Conservation (phyloP, 2,329 filamentous ascomycete genomes). For the Hymenoscyphus fraxineus region DNA sequence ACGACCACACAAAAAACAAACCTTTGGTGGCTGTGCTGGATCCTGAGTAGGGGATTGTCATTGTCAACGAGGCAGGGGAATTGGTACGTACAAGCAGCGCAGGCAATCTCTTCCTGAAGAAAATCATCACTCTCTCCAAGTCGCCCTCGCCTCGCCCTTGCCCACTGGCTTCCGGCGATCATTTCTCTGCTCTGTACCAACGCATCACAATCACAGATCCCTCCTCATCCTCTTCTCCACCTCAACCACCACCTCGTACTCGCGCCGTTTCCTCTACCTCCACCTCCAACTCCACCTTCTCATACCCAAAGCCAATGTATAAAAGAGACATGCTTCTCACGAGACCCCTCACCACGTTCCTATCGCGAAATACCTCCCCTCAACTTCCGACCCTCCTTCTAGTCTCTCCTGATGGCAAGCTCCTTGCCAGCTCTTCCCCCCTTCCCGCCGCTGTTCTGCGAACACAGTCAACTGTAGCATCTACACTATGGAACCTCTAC, state of each 20-base stretch:
- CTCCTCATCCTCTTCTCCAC: not conserved
- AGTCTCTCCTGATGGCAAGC: conserved; percentile 57
- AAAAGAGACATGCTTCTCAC: conserved; percentile 51
- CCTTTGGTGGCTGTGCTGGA: too few relatives aligned
- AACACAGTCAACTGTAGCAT: conserved; percentile 61
- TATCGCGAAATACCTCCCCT: conserved; percentile 52
- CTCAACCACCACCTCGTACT: not conserved
- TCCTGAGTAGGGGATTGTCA: too few relatives aligned
- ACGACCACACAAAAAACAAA: too few relatives aligned
- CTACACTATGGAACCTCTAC: conserved; percentile 58
- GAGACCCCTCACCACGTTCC: conserved; percentile 60
- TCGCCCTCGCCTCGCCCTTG: too few relatives aligned
- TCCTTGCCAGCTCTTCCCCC: conserved; percentile 58
- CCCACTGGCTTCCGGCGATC: too few relatives aligned
- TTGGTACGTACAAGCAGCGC: too few relatives aligned
- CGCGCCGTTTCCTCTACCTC: not conserved
- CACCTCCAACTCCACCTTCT: conserved; percentile 12
- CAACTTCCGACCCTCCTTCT: conserved; percentile 58
- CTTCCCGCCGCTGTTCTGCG: conserved; percentile 55
- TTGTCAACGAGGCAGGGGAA: too few relatives aligned
- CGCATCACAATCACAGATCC: not conserved
- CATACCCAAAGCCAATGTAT: conserved; percentile 12
- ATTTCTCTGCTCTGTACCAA: not conserved
- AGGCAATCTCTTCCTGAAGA: too few relatives aligned
- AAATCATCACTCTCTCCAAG: too few relatives aligned